phyloP scores from a whole-genome alignment of 169 alveolate species.

The Neospora caninum region DNA sequence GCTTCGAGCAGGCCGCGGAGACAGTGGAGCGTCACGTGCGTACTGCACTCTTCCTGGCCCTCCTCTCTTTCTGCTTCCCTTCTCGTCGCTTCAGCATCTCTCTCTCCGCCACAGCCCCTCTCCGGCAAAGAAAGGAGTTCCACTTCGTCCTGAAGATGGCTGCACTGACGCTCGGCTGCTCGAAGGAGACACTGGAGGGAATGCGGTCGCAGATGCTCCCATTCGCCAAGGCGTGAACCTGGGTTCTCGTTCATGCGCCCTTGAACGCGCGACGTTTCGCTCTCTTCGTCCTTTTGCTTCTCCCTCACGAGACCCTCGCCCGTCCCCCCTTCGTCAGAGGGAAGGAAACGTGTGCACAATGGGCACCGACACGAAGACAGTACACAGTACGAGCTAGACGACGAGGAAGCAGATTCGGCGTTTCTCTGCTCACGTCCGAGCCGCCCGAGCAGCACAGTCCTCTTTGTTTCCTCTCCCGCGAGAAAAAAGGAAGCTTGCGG shows the following conservation, averaged over 20 bases:
- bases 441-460: background rate
- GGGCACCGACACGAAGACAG: background rate
- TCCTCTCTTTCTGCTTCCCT: background rate
- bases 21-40: background rate
- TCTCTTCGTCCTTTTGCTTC: background rate
- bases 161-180: background rate
- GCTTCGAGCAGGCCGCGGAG: background rate
- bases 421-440: background rate
- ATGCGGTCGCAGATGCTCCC: background rate
- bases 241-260: background rate
- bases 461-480: background rate
- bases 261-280: background rate
- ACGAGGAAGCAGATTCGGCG: background rate
- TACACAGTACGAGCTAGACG: background rate
- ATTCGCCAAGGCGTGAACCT: background rate
- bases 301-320: too few species aligned
- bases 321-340: background rate
- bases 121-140: background rate
- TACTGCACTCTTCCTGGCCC: background rate
- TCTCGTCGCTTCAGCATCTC: background rate
- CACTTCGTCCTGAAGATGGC: background rate
- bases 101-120: background rate
- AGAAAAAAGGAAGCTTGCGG: background rate
- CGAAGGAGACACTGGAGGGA: background rate
- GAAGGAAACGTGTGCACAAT: background rate